phyloP scores from a whole-genome alignment of 2,329 filamentous ascomycete genomes.

The Ambrosiella cleistominuta region DNA sequence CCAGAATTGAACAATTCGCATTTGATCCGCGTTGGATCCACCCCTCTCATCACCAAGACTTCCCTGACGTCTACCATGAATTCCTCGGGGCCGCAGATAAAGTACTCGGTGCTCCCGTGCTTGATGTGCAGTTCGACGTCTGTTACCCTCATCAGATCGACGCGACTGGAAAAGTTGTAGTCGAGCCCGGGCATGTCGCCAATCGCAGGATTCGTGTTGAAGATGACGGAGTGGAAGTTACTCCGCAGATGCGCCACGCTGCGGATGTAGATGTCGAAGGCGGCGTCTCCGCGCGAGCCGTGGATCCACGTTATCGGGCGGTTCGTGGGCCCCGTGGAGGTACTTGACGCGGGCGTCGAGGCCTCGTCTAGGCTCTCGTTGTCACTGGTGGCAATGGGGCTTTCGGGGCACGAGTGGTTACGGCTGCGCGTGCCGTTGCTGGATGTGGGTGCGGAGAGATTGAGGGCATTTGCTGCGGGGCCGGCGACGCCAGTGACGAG shows the following conservation, averaged over 20 bases:
- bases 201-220: constrained; percentile 33
- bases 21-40: constrained; percentile 39
- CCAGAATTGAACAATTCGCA: constrained; percentile 53
- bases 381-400: not conserved
- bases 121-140: constrained; percentile 36
- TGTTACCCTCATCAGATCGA: constrained; percentile 39
- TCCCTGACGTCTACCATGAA: constrained; percentile 50
- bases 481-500: not conserved
- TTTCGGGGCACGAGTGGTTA: not conserved
- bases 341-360: not conserved
- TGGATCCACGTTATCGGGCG: constrained; percentile 43
- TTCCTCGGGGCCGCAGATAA: constrained; percentile 48
- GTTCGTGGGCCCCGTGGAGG: constrained; percentile 10
- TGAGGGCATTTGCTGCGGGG: not conserved
- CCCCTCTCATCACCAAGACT: constrained; percentile 36
- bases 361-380: not conserved
- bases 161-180: constrained; percentile 40
- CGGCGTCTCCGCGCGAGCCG: constrained; percentile 32
- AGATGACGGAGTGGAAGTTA: constrained; percentile 30
- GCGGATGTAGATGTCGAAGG: constrained; percentile 36
- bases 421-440: not conserved
- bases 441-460: not conserved
- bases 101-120: constrained; percentile 44
- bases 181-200: constrained; percentile 32
- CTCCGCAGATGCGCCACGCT: constrained; percentile 22